These are phyloP conservation scores for Botrytis tulipae DNA, from an alignment of 2,329 filamentous ascomycete genomes.

Conservation along the genomic window DNA sequence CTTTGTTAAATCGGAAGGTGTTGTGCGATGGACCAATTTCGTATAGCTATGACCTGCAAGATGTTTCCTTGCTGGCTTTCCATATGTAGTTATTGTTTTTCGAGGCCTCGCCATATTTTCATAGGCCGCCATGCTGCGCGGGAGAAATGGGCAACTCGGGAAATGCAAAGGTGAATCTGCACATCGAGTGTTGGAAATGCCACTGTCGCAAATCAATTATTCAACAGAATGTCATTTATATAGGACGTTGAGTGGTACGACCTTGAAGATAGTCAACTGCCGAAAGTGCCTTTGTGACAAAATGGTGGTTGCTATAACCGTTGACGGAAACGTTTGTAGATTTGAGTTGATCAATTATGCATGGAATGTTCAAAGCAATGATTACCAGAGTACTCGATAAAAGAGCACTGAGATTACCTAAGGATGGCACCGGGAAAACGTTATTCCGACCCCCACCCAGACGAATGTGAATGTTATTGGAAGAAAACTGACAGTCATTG, in stretches of 20 bases:
- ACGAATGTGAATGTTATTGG: not conserved
- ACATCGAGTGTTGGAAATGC: conserved; percentile 12
- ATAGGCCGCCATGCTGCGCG: conserved; percentile 34
- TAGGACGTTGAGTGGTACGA: not conserved
- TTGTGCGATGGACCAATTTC: conserved; percentile 27
- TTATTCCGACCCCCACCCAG: not conserved
- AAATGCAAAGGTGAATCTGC: conserved; percentile 11
- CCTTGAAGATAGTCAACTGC: not conserved
- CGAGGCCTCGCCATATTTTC: conserved; percentile 30
- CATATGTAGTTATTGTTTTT: conserved; percentile 39
- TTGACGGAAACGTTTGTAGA: not conserved
- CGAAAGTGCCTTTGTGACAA: not conserved
- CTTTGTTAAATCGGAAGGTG: conserved; percentile 28
- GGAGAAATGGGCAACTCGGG: conserved; percentile 5
- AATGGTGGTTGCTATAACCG: not conserved
- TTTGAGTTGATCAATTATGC: not conserved
- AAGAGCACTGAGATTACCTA: not conserved
- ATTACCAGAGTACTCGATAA: not conserved
- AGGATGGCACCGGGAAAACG: not conserved
- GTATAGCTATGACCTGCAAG: conserved; percentile 35
- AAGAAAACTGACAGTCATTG: not conserved
- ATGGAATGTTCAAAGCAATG: not conserved
- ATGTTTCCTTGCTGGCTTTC: conserved; percentile 35
- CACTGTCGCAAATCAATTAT: conserved; percentile 9
- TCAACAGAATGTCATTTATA: not conserved